These are phyloP conservation scores for Agrostemma githago DNA, from an alignment of 148 eudicot species.

Conservation along the genomic window DNA sequence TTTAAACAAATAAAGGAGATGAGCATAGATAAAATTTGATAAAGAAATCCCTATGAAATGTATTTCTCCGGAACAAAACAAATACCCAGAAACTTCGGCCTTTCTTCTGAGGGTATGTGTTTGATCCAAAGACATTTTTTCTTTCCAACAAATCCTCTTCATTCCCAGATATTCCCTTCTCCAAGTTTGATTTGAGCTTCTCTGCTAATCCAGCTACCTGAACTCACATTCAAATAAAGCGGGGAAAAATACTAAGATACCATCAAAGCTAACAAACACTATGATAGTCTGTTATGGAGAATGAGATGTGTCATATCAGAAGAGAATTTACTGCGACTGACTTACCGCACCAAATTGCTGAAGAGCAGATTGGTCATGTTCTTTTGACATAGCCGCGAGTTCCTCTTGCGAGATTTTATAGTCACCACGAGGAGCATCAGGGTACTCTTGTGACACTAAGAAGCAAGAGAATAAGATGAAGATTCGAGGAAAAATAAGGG, in stretches of 20 bases:
- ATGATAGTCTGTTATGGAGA: not conserved
- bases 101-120: slow-evolving; percentile 87
- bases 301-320: not conserved
- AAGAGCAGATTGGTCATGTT: slow-evolving; percentile 57
- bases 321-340: slow-evolving; percentile 5
- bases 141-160: slow-evolving; percentile 58
- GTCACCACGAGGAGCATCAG: slow-evolving; percentile 41
- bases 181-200: slow-evolving; percentile 49
- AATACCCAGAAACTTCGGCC: slow-evolving; percentile 78
- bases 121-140: slow-evolving; percentile 71
- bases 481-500: not conserved
- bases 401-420: slow-evolving; percentile 52
- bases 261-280: not conserved
- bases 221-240: slow-evolving; percentile 5
- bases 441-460: slow-evolving; percentile 33
- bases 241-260: not conserved
- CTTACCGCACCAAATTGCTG: slow-evolving; percentile 78
- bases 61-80: not conserved
- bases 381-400: slow-evolving; percentile 65
- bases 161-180: slow-evolving; percentile 69
- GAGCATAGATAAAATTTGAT: not conserved
- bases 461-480: not conserved
- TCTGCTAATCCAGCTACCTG: slow-evolving; percentile 66
- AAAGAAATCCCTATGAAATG: not conserved
- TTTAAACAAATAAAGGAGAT: not conserved